Base-by-base conservation (phyloP, 768 basidiomycete species). In the Lentinula sp. region DNA sequence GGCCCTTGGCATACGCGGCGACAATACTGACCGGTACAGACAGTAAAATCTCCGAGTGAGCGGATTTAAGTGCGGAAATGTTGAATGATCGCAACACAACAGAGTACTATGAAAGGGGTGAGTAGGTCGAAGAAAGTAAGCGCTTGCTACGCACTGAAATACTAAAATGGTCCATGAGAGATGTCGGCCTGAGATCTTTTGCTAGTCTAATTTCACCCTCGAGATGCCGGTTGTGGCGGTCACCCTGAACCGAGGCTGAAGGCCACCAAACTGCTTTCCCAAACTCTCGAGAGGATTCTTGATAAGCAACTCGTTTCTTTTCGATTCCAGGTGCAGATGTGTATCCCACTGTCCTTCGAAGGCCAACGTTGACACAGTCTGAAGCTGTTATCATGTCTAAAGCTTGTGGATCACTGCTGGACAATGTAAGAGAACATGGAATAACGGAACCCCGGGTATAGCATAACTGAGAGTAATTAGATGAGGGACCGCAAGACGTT, bases 1-100 rank as follows among this genome's bases (percentile, higher is more conserved):
- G 79, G 20, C 82, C 83, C 69, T 76, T 77, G 9, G 77, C 76
- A 61, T 81, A 74, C 71, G 79, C 76, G 4, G 82, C 82, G 23
- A 78, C 79, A 53, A 85, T 81, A 65, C 81, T 78, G 32, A 85
- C 79, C 16, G 79, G 79, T 66, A 81, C 79, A 16, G 77, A 77
- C 43, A 82, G 67, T 18, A 83, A 72, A 9, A 75, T 69, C 5
- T 72, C 67, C 15, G 70, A 66, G 59, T 77, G 74, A 20, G 79
- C 72, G 18, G 71, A 52, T 51, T 39, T 66, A 61, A 78, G 77
- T 42, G 75, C 71, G 6, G 70, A 66, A 2, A 75, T 71, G 54
- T 77, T 67, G 66, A 83, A 83, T 13, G 81, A 77, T 50, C 70
- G 75, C 35, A 84, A 66, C 6, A 77, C 79, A 50, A 82, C 74